These are phyloP conservation scores for Stropharia rugosoannulata DNA, from an alignment of 768 basidiomycete species.

Conservation along the genomic window DNA sequence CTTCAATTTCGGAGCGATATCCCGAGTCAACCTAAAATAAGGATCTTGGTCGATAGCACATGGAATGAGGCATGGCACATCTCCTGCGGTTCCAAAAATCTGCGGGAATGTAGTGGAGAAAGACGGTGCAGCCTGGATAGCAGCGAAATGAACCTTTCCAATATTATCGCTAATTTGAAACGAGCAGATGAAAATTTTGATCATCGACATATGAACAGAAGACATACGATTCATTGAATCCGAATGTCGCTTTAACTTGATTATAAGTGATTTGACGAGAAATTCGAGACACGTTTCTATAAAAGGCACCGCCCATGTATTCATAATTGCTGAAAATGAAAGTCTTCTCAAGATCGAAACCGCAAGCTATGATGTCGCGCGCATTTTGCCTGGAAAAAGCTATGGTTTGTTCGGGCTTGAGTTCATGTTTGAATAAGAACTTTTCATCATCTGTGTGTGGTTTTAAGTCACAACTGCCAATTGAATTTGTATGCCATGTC, in stretches of 20 bases:
- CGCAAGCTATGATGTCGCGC: constrained; percentile 96
- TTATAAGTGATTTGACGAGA: constrained; percentile 91
- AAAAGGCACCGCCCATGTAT: constrained; percentile 90
- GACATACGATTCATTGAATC: constrained; percentile 92
- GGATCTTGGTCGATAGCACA: constrained; percentile 98
- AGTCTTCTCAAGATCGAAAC: constrained; percentile 88
- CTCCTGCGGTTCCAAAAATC: constrained; percentile 81
- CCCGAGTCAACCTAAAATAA: constrained; percentile 97
- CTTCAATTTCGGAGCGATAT: constrained; percentile 91
- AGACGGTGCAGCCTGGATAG: constrained; percentile 93
- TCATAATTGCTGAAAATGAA: constrained; percentile 96
- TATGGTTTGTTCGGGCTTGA: constrained; percentile 87
- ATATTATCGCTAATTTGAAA: constrained; percentile 79
- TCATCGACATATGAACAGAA: background rate
- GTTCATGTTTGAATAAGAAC: constrained; percentile 94
- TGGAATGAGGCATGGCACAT: constrained; percentile 92
- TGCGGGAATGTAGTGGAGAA: constrained; percentile 99
- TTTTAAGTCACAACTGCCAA: background rate
- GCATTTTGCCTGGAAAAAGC: constrained; percentile 83
- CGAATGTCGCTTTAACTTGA: constrained; percentile 94
- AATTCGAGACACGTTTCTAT: constrained; percentile 90
- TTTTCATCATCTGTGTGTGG: constrained; percentile 89
- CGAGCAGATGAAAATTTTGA: background rate
- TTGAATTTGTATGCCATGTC: background rate
- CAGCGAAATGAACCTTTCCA: constrained; percentile 94